These are phyloP conservation scores for Coemansia sp. DNA, from an alignment of 192 early-diverging fungal genomes.

Conservation along the genomic window DNA sequence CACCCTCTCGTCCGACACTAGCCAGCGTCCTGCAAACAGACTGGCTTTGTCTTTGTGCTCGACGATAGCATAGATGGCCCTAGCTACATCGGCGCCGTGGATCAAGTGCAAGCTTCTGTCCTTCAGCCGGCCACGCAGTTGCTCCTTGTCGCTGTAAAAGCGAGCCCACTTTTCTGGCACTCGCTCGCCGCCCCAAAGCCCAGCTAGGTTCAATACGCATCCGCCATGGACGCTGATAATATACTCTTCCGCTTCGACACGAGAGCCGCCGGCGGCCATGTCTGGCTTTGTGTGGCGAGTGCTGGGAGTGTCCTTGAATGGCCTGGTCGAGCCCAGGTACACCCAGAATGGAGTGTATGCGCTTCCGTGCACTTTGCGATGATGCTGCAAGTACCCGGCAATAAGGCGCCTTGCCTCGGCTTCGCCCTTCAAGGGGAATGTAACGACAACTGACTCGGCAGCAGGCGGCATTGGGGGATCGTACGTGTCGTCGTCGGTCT, in stretches of 20 bases:
- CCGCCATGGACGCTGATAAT: conserved; percentile 19
- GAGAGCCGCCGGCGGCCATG: conserved; percentile 18
- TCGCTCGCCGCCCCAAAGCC: conserved; percentile 53
- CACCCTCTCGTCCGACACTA: conserved; percentile 39
- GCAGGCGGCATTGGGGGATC: conserved; percentile 18
- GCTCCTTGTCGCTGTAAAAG: conserved; percentile 32
- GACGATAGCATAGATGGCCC: conserved; percentile 24
- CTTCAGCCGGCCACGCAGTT: conserved; percentile 27
- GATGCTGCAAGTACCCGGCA: conserved; percentile 14
- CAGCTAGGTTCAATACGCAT: conserved; percentile 46
- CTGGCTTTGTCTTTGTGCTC: background rate
- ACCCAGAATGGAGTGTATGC: conserved; percentile 26
- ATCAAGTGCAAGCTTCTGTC: conserved; percentile 49
- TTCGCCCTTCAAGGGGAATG: conserved; percentile 41
- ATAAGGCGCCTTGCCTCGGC: conserved; percentile 12
- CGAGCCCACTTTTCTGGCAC: conserved; percentile 38
- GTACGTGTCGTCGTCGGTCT: background rate
- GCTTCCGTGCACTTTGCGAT: background rate
- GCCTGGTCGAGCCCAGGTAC: conserved; percentile 44
- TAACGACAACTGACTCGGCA: conserved; percentile 31
- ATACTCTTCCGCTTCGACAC: conserved; percentile 38
- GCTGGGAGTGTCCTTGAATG: conserved; percentile 49
- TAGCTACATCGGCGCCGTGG: conserved; percentile 46
- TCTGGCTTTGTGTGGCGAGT: conserved; percentile 28
- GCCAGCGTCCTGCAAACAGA: conserved; percentile 28